A percentile compares a stretch with the other conserved stretches of the same genome.
Conservation (phyloP, 177 flowering plant species). For the Vitis hybrid region DNA sequence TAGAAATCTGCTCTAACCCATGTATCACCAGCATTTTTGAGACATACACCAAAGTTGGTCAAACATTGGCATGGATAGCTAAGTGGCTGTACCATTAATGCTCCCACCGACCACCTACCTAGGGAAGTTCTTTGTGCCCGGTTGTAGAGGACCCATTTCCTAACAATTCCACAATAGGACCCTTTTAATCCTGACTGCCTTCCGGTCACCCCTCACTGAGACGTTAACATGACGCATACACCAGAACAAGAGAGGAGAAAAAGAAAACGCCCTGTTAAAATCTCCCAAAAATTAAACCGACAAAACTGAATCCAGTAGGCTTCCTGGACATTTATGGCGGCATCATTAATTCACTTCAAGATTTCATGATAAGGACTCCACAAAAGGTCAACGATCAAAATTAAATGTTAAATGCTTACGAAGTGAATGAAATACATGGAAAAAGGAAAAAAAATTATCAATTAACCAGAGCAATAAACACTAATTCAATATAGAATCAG, state of each 20-base stretch:
- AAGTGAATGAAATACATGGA: too few species aligned
- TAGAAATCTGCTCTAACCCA: too few species aligned
- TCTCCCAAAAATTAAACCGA: neutral
- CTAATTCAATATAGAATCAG: too few species aligned
- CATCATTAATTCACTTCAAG: too few species aligned
- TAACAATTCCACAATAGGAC: neutral
- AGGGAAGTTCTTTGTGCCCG: neutral
- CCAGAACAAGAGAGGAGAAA: neutral
- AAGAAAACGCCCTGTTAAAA: neutral
- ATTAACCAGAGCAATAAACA: too few species aligned
- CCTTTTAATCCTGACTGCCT: neutral
- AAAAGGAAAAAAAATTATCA: too few species aligned
- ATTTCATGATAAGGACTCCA: too few species aligned
- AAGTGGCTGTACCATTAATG: conserved; percentile 3
- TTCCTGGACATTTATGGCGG: too few species aligned
- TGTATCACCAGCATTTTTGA: too few species aligned
- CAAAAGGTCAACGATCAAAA: too few species aligned
- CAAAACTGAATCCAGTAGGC: too few species aligned
- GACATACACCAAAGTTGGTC: neutral
- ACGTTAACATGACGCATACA: neutral
- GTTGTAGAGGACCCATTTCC: neutral
- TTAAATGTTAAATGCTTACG: too few species aligned
- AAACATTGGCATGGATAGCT: neutral
- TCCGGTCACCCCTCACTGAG: neutral
- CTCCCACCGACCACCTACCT: neutral